These are phyloP conservation scores for Annulohypoxylon moriforme DNA, from an alignment of 495 filamentous ascomycete species.

Conservation along the genomic window DNA sequence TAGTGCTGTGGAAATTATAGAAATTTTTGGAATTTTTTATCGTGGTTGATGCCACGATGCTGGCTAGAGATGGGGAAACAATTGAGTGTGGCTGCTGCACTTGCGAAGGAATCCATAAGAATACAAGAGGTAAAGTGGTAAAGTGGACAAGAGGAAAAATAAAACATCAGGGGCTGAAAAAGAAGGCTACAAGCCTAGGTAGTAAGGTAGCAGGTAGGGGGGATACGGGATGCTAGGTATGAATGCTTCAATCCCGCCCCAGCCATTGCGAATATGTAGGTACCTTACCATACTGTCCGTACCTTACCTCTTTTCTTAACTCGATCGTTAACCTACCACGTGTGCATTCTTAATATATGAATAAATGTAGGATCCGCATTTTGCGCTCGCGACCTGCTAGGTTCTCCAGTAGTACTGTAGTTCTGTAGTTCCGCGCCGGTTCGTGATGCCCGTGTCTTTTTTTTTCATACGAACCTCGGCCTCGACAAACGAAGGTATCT, in stretches of 20 bases:
- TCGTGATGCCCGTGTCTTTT: conserved; percentile 1
- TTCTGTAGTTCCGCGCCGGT: conserved; percentile 17
- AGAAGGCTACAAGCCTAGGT: conserved; percentile 33
- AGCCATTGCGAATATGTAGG: conserved; percentile 31
- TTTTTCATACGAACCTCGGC: conserved; percentile 17
- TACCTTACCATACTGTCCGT: conserved; percentile 21
- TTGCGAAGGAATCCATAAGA: conserved; percentile 31
- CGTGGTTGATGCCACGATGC: conserved; percentile 43
- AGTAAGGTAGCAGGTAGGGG: too few species aligned
- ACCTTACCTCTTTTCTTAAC: conserved; percentile 25
- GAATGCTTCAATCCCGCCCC: conserved; percentile 28
- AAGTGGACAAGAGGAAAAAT: conserved; percentile 38
- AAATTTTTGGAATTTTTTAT: conserved; percentile 14
- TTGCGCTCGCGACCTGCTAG: conserved; percentile 29
- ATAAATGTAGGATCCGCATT: conserved; percentile 38
- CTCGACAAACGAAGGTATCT: conserved; percentile 10
- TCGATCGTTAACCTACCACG: conserved; percentile 36
- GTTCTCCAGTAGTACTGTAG: conserved; percentile 31
- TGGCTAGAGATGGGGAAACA: conserved; percentile 19
- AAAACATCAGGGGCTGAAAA: conserved; percentile 40
- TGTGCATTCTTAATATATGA: conserved; percentile 41
- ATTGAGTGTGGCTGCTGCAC: conserved; percentile 40
- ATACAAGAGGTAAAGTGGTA: conserved; percentile 37
- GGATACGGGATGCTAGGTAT: too few species aligned
- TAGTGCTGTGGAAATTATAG: conserved; percentile 19